A percentile compares a stretch with the other conserved stretches of the same genome.
phyloP scores from a whole-genome alignment of 352 stramenopile species.

The Thalassiosira hispida region DNA sequence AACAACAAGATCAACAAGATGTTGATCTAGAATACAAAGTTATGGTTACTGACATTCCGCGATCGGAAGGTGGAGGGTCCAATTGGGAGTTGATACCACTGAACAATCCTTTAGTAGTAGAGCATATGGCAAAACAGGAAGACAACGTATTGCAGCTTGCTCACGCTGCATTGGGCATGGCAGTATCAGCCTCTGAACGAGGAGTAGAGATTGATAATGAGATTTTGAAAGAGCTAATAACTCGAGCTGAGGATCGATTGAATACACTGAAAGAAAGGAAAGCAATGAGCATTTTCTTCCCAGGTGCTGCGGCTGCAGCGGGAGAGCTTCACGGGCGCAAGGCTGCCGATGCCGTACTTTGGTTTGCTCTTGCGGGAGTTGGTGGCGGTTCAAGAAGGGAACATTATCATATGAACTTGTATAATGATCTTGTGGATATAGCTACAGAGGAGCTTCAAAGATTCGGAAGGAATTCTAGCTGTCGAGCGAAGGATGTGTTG shows the following conservation, averaged over 20 bases:
- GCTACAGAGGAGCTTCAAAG: constrained; percentile 57
- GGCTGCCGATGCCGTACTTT: constrained; percentile 76
- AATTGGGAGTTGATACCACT: constrained; percentile 49
- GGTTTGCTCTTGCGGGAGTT: constrained; percentile 72
- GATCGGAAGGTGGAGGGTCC: constrained; percentile 59
- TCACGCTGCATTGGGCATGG: constrained; percentile 65
- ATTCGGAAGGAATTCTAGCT: constrained; percentile 64
- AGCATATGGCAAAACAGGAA: constrained; percentile 1
- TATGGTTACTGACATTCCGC: constrained; percentile 60
- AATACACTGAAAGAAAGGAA: constrained; percentile 25
- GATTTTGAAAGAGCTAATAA: constrained; percentile 37
- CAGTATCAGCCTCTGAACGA: constrained; percentile 45
- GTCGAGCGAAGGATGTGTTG: constrained; percentile 66
- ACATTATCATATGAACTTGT: constrained; percentile 36
- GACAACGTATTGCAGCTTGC: constrained; percentile 69
- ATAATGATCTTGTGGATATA: constrained; percentile 57
- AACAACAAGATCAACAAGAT: constrained; percentile 2
- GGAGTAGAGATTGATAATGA: constrained; percentile 25
- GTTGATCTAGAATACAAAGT: constrained; percentile 39
- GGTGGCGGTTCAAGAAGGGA: not conserved
- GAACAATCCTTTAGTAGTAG: constrained; percentile 10
- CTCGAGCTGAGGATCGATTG: constrained; percentile 39
- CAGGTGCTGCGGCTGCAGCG: constrained; percentile 3
- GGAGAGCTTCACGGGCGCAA: constrained; percentile 64
- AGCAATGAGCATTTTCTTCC: constrained; percentile 22